Conservation (phyloP, 2,329 filamentous ascomycete genomes). For the Pestalotiopsis sp. region DNA sequence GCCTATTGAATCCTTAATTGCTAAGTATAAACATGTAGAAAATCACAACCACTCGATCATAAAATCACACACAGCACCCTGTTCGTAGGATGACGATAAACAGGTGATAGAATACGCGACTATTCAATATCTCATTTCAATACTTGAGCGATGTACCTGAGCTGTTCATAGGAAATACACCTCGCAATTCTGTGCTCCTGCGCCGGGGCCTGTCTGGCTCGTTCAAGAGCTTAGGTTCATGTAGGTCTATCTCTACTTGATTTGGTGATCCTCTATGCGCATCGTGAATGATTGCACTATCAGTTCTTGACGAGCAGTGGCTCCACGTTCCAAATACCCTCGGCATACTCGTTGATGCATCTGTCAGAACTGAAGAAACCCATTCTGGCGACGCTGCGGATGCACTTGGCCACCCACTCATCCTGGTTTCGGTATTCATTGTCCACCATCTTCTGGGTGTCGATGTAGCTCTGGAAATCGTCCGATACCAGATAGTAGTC, state of each 20-base stretch:
- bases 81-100: too few relatives aligned
- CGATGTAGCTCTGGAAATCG: constrained; percentile 93
- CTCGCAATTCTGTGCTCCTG: neutral
- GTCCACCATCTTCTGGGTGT: constrained; percentile 89
- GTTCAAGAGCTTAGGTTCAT: neutral
- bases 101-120: too few relatives aligned
- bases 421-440: constrained; percentile 91
- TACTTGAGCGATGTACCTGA: too few relatives aligned
- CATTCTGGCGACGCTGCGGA: constrained; percentile 88
- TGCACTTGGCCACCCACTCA: constrained; percentile 89
- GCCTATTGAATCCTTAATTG: neutral
- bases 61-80: too few relatives aligned
- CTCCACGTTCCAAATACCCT: constrained; percentile 96
- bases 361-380: constrained; percentile 96
- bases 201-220: neutral
- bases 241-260: neutral
- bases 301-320: constrained; percentile 59
- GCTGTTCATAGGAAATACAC: neutral
- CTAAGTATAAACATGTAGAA: neutral
- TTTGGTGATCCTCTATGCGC: neutral
- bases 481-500: constrained; percentile 98
- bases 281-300: neutral
- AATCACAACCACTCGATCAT: too few relatives aligned
- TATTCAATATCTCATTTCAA: neutral
- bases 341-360: constrained; percentile 96